Evolutionary conservation across 2,329 filamentous ascomycete genomes (phyloP).

Genomic region (Xylariaceae sp.): DNA sequence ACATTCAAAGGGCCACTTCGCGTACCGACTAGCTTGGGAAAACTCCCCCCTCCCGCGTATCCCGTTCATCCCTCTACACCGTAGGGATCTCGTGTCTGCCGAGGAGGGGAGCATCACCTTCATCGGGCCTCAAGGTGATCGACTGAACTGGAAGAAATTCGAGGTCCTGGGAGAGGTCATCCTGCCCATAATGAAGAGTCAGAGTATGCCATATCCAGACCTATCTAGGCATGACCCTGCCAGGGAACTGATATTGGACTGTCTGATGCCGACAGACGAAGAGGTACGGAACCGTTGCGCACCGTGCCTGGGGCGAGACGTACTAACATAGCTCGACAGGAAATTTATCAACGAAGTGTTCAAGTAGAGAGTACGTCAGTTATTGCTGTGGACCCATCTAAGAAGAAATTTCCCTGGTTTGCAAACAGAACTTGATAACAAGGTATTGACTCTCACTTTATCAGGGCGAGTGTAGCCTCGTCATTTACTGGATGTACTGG

Average conservation of each 20-base stretch:
- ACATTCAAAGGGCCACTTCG: slow-evolving; percentile 84
- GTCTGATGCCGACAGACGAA: slow-evolving; percentile 75
- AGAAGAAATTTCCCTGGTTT: slow-evolving; percentile 65
- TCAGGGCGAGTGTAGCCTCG: slow-evolving; percentile 3
- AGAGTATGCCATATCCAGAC: slow-evolving; percentile 74
- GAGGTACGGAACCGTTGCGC: slow-evolving; percentile 56
- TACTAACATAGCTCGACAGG: slow-evolving; percentile 35
- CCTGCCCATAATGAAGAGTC: slow-evolving; percentile 84
- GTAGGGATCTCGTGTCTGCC: slow-evolving; percentile 83
- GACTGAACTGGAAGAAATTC: slow-evolving; percentile 98
- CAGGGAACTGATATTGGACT: slow-evolving; percentile 72
- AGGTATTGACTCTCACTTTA: slow-evolving; percentile 1
- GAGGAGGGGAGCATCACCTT: slow-evolving; percentile 91
- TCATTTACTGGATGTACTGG: slow-evolving; percentile 8
- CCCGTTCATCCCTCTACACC: slow-evolving; percentile 85
- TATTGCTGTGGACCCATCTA: slow-evolving; percentile 42
- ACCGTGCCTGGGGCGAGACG: slow-evolving; percentile 2
- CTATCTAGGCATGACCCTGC: slow-evolving; percentile 64
- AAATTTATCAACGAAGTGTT: slow-evolving; percentile 59
- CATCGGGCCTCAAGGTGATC: slow-evolving; percentile 63
- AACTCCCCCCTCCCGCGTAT: slow-evolving; percentile 88
- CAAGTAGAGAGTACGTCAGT: slow-evolving; percentile 50
- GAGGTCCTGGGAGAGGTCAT: slow-evolving; percentile 92
- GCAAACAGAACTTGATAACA: slow-evolving; percentile 34
- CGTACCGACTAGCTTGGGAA: slow-evolving; percentile 96